A percentile compares a stretch with the other conserved stretches of the same genome.
phyloP scores from a whole-genome alignment of 2,329 filamentous ascomycete genomes.

The Cytospora schulzeri region DNA sequence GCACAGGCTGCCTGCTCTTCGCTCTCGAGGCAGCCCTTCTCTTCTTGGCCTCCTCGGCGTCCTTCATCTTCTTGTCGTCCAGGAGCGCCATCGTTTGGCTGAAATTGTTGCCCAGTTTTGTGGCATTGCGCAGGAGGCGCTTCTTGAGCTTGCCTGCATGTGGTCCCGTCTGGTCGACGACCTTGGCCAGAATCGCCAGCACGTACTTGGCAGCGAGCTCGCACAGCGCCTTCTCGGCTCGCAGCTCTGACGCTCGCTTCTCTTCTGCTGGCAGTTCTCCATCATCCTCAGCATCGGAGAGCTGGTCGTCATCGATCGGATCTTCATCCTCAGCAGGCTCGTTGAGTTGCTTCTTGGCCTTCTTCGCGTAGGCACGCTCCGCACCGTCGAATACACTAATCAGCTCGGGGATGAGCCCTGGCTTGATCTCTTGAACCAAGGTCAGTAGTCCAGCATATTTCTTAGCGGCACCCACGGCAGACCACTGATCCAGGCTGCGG shows the following conservation, averaged over 20 bases:
- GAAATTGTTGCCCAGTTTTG: constrained; percentile 81
- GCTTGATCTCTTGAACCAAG: constrained; percentile 70
- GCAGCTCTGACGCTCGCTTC: constrained; percentile 65
- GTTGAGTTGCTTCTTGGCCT: constrained; percentile 62
- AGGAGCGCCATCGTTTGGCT: constrained; percentile 81
- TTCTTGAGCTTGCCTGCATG: constrained; percentile 66
- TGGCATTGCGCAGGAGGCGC: constrained; percentile 76
- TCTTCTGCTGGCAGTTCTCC: constrained; percentile 58
- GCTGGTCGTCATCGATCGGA: constrained; percentile 65
- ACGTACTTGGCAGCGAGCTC: constrained; percentile 84
- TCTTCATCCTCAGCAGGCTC: constrained; percentile 73
- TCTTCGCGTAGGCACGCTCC: constrained; percentile 78
- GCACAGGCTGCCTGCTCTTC: constrained; percentile 42
- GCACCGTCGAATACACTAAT: constrained; percentile 75
- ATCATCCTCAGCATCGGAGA: constrained; percentile 60
- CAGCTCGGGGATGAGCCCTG: constrained; percentile 66
- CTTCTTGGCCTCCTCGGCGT: constrained; percentile 42
- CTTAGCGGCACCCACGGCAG: constrained; percentile 40
- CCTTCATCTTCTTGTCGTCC: constrained; percentile 66
- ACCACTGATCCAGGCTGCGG: constrained; percentile 49
- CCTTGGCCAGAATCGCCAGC: constrained; percentile 72
- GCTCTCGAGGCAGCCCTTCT: constrained; percentile 40
- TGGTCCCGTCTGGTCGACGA: constrained; percentile 67
- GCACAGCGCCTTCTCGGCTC: constrained; percentile 84
- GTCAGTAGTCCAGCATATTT: constrained; percentile 58